These are phyloP conservation scores for Backusella liffmaniae DNA, from an alignment of 192 early-diverging fungal species.

Conservation along the genomic window DNA sequence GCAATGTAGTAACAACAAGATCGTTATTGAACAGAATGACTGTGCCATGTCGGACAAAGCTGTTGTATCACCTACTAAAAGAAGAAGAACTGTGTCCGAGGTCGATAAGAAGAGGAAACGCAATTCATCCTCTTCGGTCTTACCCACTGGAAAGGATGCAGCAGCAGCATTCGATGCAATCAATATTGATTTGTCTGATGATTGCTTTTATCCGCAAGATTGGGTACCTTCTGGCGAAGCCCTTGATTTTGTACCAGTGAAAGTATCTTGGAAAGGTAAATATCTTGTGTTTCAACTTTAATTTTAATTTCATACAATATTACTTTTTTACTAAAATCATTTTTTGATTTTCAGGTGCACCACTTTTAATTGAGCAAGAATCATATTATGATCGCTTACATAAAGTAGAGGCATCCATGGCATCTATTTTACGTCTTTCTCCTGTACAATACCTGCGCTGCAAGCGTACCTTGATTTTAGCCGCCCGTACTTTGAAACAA, in stretches of 20 bases:
- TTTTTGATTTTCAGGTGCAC: constrained; percentile 35
- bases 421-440: constrained; percentile 76
- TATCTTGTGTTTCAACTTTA: constrained; percentile 7
- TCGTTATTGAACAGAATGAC: constrained; percentile 11
- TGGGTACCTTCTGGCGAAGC: constrained; percentile 22
- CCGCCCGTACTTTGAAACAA: constrained; percentile 44
- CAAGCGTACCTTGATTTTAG: constrained; percentile 78
- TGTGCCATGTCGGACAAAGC: constrained; percentile 24
- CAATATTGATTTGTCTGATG: constrained; percentile 22
- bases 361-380: constrained; percentile 35
- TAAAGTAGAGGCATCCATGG: constrained; percentile 67
- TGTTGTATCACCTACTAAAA: constrained; percentile 15
- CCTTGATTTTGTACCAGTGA: constrained; percentile 25
- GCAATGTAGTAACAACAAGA: neutral
- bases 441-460: constrained; percentile 84
- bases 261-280: constrained; percentile 35
- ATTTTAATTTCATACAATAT: neutral
- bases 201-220: constrained; percentile 8
- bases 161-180: constrained; percentile 28
- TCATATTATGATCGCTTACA: constrained; percentile 53
- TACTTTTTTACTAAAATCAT: neutral
- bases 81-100: constrained; percentile 13
- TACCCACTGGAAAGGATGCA: constrained; percentile 16
- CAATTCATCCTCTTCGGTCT: constrained; percentile 2
- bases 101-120: constrained; percentile 11